These are phyloP conservation scores for Ailanthus altissimus DNA, from an alignment of 345 rosid species.

Conservation along the genomic window DNA sequence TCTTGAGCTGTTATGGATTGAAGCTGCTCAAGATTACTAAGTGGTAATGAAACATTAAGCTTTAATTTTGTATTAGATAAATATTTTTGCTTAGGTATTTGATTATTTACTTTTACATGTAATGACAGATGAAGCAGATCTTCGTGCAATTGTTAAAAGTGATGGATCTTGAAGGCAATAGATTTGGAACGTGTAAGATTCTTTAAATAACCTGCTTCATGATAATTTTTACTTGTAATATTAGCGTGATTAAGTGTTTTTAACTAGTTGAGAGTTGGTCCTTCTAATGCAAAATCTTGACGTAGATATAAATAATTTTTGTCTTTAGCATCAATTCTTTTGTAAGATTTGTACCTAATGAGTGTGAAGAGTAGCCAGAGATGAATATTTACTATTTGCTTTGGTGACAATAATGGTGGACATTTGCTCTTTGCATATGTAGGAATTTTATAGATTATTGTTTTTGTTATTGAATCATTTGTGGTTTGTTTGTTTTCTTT, in stretches of 20 bases:
- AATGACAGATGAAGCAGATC: conserved; percentile 11
- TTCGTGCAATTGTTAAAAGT: neutral
- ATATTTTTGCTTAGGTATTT: neutral
- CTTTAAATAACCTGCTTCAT: neutral
- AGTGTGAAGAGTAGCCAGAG: neutral
- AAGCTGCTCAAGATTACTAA: neutral
- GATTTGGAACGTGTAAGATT: conserved; percentile 19
- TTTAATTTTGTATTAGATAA: neutral
- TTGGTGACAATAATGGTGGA: neutral
- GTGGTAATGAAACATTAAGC: neutral
- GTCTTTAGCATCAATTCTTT: neutral
- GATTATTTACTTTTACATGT: neutral
- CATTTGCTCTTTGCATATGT: no score
- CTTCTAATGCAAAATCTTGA: no score
- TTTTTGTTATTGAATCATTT: neutral
- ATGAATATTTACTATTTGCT: neutral
- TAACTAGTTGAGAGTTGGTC: neutral
- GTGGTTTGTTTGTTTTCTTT: neutral
- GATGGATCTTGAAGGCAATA: conserved; percentile 24
- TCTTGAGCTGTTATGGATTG: neutral
- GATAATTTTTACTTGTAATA: neutral
- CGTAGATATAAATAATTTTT: no score
- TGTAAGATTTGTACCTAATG: neutral
- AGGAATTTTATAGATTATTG: neutral
- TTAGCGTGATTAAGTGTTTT: neutral